Base-by-base conservation (phyloP, 176 grass and related monocot genomes). In the Triticum dicoccoides region DNA sequence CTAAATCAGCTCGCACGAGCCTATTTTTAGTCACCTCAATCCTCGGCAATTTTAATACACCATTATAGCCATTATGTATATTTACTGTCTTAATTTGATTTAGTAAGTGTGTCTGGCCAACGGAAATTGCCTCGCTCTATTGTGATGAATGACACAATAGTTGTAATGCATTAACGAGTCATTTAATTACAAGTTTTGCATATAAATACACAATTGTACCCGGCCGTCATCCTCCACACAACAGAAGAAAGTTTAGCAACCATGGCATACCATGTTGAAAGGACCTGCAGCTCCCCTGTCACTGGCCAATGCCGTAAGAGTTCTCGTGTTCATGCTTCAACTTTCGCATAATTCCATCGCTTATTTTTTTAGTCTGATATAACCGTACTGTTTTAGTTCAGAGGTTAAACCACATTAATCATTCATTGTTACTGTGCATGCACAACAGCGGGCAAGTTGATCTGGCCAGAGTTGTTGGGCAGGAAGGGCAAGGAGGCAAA, bases 381-480 rank as follows among this genome's bases (percentile, higher is more conserved):
- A 21, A 21, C 18, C 20, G 2, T 59, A 59, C 5, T 59, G 17
- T 9, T 59, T 59, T 59, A 0, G 54, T 59, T 30, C 5, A 66
- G 12, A 33, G 14, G 13, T 32, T 32, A 66, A 65, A 29, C 5
- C 30, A 66, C 13, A 66, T 32, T 41, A 32, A 33, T 68, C 10
- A 1, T 69, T 35, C 27, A 20, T 39, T 72, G 4, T 73, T 75
- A 30, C 4, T 10, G 27, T 75, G 41, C 14, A 15, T 49, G 6
- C 41, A 74, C 11, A 25, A 74, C 24, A 76, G 73, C 9, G 44
- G 73, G 42, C 44, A 76, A 76, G 44, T n/a, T 52, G 18, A 23
- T 13, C 8, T 88, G 87, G 87, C 74, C 81, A 9, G 74, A 88
- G 74, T 56, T 88, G 2, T 1, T 84, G 75, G 86, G 86, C n/a